Evolutionary conservation across 805 yeast species (phyloP).

Genomic region (Kazachstania psychrophila): DNA sequence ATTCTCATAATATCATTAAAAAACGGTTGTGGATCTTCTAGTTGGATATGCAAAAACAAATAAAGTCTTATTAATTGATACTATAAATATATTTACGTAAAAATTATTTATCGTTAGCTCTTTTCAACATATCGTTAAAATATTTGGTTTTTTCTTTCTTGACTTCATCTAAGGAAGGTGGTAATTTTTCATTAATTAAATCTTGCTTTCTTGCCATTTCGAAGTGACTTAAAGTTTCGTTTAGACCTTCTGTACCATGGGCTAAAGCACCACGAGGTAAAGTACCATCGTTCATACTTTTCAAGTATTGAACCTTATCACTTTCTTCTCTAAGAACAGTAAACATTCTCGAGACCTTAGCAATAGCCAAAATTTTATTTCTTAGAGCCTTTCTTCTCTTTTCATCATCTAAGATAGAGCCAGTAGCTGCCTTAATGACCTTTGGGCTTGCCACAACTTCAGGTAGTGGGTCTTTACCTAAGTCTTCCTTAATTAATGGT

Average conservation of each 20-base stretch:
- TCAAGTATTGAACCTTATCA: constrained; percentile 74
- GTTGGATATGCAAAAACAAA: too few relatives aligned
- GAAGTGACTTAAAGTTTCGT: constrained; percentile 57
- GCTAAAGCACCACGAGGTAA: constrained; percentile 81
- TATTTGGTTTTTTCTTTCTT: constrained; percentile 37
- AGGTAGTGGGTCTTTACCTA: background rate
- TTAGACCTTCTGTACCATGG: constrained; percentile 74
- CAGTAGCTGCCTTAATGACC: background rate
- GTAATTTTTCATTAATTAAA: constrained; percentile 74
- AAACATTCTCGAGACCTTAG: constrained; percentile 91
- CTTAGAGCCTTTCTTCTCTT: constrained; percentile 48
- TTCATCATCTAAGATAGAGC: constrained; percentile 19
- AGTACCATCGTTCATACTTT: constrained; percentile 60
- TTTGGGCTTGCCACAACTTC: constrained; percentile 1
- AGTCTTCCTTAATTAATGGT: constrained; percentile 36
- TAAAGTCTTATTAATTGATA: too few relatives aligned
- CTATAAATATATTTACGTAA: too few relatives aligned
- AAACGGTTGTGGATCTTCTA: too few relatives aligned
- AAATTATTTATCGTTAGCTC: background rate
- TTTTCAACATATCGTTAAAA: constrained; percentile 17
- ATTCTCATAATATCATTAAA: too few relatives aligned
- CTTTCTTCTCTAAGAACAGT: constrained; percentile 79
- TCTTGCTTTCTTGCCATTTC: constrained; percentile 80
- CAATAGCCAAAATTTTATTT: constrained; percentile 89
- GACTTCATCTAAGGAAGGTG: constrained; percentile 63